Base-by-base conservation (phyloP, 2,329 filamentous ascomycete genomes). In the Myriosclerotinia scirpicola region DNA sequence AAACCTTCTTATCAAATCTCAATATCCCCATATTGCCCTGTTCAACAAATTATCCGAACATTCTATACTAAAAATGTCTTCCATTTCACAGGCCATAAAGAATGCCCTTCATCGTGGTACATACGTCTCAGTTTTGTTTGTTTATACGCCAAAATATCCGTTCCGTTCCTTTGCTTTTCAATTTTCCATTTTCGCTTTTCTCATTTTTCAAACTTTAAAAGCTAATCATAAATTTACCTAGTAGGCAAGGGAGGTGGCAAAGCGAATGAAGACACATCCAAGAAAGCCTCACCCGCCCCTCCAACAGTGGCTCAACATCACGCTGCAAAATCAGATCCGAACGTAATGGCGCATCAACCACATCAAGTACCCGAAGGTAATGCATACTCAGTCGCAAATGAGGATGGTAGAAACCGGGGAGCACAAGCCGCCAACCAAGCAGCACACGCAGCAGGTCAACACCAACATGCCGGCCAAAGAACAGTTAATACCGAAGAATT, bases 401-500 rank as follows among this genome's bases (percentile, higher is more conserved):
- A 34, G 30, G 30, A 34, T 34, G 30, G 30, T 5, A 34, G 30
- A 34, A 34, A 34, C 30, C 30, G 30, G 5, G 30, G 30, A 34
- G 30, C 30, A 34, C 87, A 90, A 76, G 90, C 89, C 44, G 87
- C 84, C 64, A 83, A 88, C 69, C 85, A 82, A 55, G 87, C 88
- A 38, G 85, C 88, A 9, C 85, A 87, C 70, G 85, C 86, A 68
- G 85, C 86, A 50, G 82, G 85, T 69, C 88, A 92, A 72, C 83
- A 85, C 72, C 73, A 75, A 67, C 74, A 73, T 66, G 67, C 52
- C 14, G 68, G 48, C 46, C 85, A 77, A 69, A 81, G 78, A 78
- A 82, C 77, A 69, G 78, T 82, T 67, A 83, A 84, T 69, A 89
- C 91, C 5, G 83, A 86, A 53, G 91, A 94, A 69, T 84, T 97